Percentiles rank a stretch among this genome's conserved stretches.
These are phyloP conservation scores for Phytophthora hybrid DNA, from an alignment of 352 stramenopile species.

Conservation along the genomic window DNA sequence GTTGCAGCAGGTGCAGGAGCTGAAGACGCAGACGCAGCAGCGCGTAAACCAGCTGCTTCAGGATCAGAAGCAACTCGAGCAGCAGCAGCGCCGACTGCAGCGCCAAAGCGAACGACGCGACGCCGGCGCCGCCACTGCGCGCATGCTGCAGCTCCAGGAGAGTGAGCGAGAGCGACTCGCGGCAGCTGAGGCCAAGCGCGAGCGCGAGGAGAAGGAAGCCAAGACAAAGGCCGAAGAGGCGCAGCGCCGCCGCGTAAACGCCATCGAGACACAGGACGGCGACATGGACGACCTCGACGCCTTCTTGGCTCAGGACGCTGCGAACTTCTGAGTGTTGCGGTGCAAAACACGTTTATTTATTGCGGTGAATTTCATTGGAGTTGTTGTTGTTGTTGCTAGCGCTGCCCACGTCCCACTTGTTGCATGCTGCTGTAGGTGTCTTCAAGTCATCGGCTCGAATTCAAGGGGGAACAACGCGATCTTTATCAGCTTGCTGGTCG, in stretches of 20 bases:
- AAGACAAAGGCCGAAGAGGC: conserved; percentile 44
- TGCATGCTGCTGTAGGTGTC: too few species aligned
- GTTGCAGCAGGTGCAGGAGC: conserved; percentile 54
- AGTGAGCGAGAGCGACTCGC: conserved; percentile 53
- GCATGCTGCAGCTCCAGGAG: conserved; percentile 73
- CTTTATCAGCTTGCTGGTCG: too few species aligned
- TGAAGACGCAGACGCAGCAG: conserved; percentile 51
- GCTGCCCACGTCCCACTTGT: too few species aligned
- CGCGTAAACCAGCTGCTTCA: conserved; percentile 49
- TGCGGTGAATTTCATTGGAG: conserved; percentile 6
- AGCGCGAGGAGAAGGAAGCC: conserved; percentile 37
- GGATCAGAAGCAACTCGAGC: conserved; percentile 56
- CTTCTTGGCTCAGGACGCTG: conserved; percentile 65
- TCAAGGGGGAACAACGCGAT: too few species aligned
- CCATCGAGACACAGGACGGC: conserved; percentile 53
- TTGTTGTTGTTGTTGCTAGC: background rate
- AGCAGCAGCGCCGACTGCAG: conserved; percentile 46
- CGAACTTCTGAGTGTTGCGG: conserved; percentile 47
- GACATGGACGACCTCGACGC: conserved; percentile 68
- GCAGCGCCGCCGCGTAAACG: conserved; percentile 44
- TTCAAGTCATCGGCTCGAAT: too few species aligned
- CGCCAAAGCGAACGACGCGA: conserved; percentile 42
- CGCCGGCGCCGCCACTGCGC: conserved; percentile 47
- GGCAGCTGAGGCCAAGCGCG: conserved; percentile 26
- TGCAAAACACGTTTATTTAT: conserved; percentile 20